Evolutionary conservation across 2,329 filamentous ascomycete species (phyloP).

Genomic region (Talaromyces piceae): DNA sequence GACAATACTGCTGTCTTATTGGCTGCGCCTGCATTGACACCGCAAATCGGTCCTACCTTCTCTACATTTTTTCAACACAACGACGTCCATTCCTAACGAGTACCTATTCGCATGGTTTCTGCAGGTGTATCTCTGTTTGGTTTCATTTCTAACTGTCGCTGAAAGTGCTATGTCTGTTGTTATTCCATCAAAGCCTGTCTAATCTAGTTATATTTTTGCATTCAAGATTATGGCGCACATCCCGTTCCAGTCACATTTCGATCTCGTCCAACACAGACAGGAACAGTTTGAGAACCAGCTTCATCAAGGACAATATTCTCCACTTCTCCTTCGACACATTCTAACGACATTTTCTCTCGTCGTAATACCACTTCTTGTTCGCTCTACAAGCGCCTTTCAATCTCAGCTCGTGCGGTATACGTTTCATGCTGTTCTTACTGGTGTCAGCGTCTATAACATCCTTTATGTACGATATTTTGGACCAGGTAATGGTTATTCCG

Average conservation of each 20-base stretch:
- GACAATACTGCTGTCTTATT: neutral
- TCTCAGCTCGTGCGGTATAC: slow-evolving; percentile 35
- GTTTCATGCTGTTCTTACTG: slow-evolving; percentile 38
- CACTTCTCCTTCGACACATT: slow-evolving; percentile 31
- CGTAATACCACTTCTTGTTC: slow-evolving; percentile 45
- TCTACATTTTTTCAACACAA: neutral
- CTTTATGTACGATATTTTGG: slow-evolving; percentile 40
- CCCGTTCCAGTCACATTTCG: slow-evolving; percentile 20
- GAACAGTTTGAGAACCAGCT: slow-evolving; percentile 19
- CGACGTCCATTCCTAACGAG: neutral
- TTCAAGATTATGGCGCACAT: slow-evolving; percentile 19
- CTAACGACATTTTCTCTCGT: slow-evolving; percentile 26
- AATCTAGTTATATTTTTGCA: neutral
- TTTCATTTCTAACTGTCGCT: neutral
- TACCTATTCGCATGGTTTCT: neutral
- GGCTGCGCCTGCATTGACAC: neutral
- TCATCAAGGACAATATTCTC: slow-evolving; percentile 22
- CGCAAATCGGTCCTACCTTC: no score
- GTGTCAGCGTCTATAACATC: slow-evolving; percentile 39
- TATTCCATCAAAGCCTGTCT: neutral
- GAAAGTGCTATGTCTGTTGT: neutral
- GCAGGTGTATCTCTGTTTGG: neutral
- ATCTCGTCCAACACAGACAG: slow-evolving; percentile 19
- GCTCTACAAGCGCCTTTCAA: slow-evolving; percentile 31
- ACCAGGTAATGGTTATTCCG: slow-evolving; percentile 46